Evolutionary conservation across 441 rosid genomes (phyloP).

Genomic region (Erodium chrysanthum): DNA sequence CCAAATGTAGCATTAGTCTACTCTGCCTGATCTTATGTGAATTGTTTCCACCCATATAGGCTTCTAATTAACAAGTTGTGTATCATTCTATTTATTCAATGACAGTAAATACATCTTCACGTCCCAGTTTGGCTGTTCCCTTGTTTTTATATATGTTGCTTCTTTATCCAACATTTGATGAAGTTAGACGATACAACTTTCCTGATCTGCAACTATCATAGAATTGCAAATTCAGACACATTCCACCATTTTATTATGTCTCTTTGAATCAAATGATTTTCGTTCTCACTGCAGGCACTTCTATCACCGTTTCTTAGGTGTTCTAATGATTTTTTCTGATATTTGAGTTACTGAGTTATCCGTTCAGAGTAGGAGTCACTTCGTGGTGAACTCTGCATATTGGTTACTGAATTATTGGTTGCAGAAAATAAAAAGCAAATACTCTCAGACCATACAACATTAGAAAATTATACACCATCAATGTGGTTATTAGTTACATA

Average conservation of each 20-base stretch:
- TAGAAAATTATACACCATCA: not conserved
- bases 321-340: not conserved
- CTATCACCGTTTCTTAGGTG: not conserved
- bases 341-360: not conserved
- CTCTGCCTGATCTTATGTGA: not conserved
- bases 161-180: not conserved
- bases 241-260: not conserved
- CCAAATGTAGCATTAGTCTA: not conserved
- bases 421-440: not conserved
- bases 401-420: not conserved
- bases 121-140: slow-evolving; percentile 2
- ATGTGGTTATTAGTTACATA: not conserved
- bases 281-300: not conserved
- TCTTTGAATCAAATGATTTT: not conserved
- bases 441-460: not conserved
- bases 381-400: not conserved
- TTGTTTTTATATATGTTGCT: not conserved
- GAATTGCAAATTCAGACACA: not conserved
- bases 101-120: slow-evolving; percentile 1
- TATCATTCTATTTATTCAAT: not conserved
- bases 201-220: not conserved
- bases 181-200: not conserved
- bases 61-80: not conserved
- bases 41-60: not conserved
- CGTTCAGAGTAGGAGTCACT: not conserved